phyloP scores from a whole-genome alignment of 2,329 filamentous ascomycete genomes.

The Calonectria ilicicola region DNA sequence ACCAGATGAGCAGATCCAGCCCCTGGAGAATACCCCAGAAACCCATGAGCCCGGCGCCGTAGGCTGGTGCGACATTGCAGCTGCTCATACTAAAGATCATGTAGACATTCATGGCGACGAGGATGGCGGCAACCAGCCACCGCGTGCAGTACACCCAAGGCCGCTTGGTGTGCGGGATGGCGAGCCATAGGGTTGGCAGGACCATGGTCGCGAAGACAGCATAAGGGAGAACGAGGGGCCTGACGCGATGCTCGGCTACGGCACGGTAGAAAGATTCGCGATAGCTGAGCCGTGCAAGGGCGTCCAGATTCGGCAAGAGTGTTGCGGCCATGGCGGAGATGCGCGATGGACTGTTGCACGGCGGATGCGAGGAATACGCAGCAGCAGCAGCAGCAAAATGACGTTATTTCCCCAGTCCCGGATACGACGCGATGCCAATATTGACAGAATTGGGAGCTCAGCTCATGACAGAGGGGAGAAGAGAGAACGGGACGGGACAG shows the following conservation, averaged over 20 bases:
- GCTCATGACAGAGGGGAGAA: neutral
- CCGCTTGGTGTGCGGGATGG: constrained; percentile 64
- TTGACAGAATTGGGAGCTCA: neutral
- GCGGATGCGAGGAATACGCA: constrained; percentile 3
- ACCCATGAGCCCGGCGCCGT: constrained; percentile 62
- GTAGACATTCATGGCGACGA: constrained; percentile 57
- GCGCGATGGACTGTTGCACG: neutral
- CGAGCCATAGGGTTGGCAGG: constrained; percentile 66
- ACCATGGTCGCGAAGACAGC: constrained; percentile 60
- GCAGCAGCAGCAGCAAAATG: no score
- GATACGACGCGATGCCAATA: neutral
- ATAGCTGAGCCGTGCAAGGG: constrained; percentile 48
- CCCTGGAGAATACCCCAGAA: constrained; percentile 64
- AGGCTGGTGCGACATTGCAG: constrained; percentile 62
- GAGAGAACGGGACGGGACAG: neutral
- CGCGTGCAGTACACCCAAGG: constrained; percentile 62
- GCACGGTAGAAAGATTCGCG: constrained; percentile 50
- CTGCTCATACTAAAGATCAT: constrained; percentile 59
- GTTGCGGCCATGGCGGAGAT: constrained; percentile 18
- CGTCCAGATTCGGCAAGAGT: constrained; percentile 36
- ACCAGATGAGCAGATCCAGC: constrained; percentile 64
- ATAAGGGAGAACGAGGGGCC: constrained; percentile 65
- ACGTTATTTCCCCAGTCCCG: neutral
- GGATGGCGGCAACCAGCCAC: constrained; percentile 61
- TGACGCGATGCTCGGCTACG: constrained; percentile 53